phyloP scores from a whole-genome alignment of 345 rosid species.

The Gynandropsis gynandra region DNA sequence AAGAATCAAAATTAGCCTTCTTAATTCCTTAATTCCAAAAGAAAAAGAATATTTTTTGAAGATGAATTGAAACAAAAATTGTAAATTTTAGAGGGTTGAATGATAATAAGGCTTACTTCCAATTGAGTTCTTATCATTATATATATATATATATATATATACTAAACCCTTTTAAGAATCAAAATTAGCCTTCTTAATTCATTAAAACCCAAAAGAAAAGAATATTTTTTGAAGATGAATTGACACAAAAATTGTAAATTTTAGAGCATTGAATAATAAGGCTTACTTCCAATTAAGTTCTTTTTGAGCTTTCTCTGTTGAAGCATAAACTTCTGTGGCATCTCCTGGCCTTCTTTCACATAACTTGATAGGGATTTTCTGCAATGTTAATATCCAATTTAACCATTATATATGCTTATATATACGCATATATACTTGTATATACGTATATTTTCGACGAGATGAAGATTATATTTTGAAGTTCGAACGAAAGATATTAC shows the following conservation, averaged over 20 bases:
- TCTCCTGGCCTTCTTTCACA: conserved; percentile 91
- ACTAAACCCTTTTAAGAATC: no score
- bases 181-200: conserved; percentile 6
- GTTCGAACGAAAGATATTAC: conserved; percentile 35
- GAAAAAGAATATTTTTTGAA: no score
- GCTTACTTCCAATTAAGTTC: conserved; percentile 96
- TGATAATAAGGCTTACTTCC: no score
- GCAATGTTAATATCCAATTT: background rate
- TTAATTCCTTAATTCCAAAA: background rate
- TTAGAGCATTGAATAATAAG: no score
- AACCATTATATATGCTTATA: background rate
- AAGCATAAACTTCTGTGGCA: conserved; percentile 83
- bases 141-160: background rate
- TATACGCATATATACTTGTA: background rate
- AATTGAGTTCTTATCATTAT: no score
- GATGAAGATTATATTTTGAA: no score
- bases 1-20: no score
- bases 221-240: no score
- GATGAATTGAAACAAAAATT: no score
- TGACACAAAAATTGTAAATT: no score
- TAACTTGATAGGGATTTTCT: conserved; percentile 77
- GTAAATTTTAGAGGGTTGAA: no score
- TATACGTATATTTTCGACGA: background rate
- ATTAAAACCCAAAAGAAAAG: background rate
- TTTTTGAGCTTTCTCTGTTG: conserved; percentile 62